A percentile compares a stretch with the other conserved stretches of the same genome.
These are phyloP conservation scores for Penicillium paneum DNA, from an alignment of 2,329 filamentous ascomycete genomes.

Conservation along the genomic window DNA sequence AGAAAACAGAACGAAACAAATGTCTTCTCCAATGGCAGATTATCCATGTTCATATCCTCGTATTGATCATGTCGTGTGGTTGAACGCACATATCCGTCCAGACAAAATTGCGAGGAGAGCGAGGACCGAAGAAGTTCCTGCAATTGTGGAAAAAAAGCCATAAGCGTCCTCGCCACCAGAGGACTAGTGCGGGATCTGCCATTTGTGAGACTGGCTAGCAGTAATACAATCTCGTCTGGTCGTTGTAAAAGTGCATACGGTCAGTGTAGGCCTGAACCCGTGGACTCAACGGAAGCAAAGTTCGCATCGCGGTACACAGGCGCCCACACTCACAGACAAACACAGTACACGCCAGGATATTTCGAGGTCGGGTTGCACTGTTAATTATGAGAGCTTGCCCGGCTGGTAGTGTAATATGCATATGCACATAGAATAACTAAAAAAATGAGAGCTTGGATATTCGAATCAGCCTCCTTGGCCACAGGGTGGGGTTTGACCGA, in stretches of 20 bases:
- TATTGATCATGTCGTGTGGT: constrained; percentile 15
- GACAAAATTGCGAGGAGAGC: not conserved
- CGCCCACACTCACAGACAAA: not conserved
- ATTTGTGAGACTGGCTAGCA: not conserved
- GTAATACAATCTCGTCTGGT: constrained; percentile 5
- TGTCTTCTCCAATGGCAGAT: constrained; percentile 4
- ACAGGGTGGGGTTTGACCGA: constrained; percentile 49
- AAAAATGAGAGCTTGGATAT: constrained; percentile 3
- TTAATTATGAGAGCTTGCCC: constrained; percentile 1
- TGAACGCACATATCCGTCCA: constrained; percentile 18
- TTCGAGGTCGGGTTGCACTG: not conserved
- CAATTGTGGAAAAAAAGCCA: not conserved
- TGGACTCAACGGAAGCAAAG: not conserved
- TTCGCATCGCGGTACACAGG: not conserved
- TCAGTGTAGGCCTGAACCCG: not conserved
- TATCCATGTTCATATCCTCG: not conserved
- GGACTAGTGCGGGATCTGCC: not conserved
- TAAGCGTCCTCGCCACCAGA: not conserved
- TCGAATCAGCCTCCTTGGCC: constrained; percentile 47
- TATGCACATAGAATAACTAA: constrained; percentile 8
- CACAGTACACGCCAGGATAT: constrained; percentile 1
- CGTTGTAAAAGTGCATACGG: not conserved
- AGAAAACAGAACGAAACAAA: constrained; percentile 9
- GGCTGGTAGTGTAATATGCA: constrained; percentile 4
- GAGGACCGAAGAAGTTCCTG: not conserved